A percentile compares a stretch with the other conserved stretches of the same genome.
Conservation (phyloP, 257 asterid genomes). For the Echium plantagineum region DNA sequence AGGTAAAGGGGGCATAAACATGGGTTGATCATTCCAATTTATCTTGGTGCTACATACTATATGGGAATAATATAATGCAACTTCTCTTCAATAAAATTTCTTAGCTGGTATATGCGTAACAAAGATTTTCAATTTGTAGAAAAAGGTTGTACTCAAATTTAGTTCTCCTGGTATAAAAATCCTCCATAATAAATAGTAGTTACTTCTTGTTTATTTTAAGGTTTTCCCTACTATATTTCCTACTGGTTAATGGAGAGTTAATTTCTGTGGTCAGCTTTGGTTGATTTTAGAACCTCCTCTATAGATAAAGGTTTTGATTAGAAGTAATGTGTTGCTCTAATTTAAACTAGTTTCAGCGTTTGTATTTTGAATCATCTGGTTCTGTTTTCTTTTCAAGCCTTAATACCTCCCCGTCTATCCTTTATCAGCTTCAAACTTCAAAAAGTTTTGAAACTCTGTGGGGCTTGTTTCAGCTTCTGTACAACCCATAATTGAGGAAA, state of each 20-base stretch:
- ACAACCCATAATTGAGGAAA: constrained; percentile 55
- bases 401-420: background rate
- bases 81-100: background rate
- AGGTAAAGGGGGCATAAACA: background rate
- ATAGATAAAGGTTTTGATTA: background rate
- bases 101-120: background rate
- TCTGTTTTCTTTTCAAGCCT: background rate
- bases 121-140: background rate
- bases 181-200: background rate
- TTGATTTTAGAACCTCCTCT: background rate
- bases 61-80: background rate
- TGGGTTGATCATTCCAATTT: too few species aligned
- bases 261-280: background rate
- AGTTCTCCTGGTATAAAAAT: background rate
- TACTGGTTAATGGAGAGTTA: background rate
- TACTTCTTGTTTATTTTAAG: background rate
- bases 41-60: too few species aligned
- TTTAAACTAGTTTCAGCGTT: too few species aligned
- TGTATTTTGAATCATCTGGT: background rate
- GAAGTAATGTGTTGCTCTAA: background rate
- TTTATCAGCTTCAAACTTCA: constrained; percentile 6
- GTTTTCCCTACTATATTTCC: background rate
- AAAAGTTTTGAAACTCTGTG: constrained; percentile 10
- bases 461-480: constrained; percentile 52
- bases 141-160: background rate